Evolutionary conservation across 352 stramenopile genomes (phyloP), one percentile per base, ranked within the genome.

Genomic region (Globisporangium lucens): DNA sequence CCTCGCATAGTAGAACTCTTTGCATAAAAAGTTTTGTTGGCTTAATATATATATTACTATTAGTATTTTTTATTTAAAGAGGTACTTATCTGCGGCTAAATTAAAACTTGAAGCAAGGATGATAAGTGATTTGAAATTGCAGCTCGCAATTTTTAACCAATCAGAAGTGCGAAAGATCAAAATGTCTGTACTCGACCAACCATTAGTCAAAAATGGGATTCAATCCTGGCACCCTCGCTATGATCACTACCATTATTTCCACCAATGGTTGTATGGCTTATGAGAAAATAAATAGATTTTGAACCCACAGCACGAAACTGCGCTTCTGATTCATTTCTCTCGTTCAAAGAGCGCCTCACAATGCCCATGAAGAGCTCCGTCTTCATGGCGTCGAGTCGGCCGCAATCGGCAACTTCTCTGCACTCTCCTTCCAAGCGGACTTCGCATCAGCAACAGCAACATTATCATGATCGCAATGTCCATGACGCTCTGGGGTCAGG

Each of bases 291-390:
- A 33, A 33, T 33, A 33, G 30, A 33, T 33, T 33, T 4, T 33
- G 30, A 33, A 33, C 30, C 30, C 30, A 33, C 30, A 33, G 30
- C 30, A 33, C 5, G 51, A 61, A 61, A 61, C 55, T 30, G 27
- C 55, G 30, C 30, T 33, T 5, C 30, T 5, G 55, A 4, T 27
- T 27, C 55, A 41, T 24, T 29, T 41, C 9, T 9, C 35, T 49
- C 7, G 13, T n/a, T n/a, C 24, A 20, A 2, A 49, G 41, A 15
- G 33, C 24, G 30, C 30, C 30, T 33, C 27, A 20, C 12, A 30
- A 65, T 65, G 60, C 43, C 60, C 60, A 65, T 36, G 60, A 57
- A 57, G 33, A 47, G 30, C 27, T 30, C 7, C 59, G 24, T 36
- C 43, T 30, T 8, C 60, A 41, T 53, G 41, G 33, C 35, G 33